Percentiles rank a stretch among this genome's conserved stretches.
Conservation (phyloP, 495 filamentous ascomycete species). For the Symbiotaphrina buchneri region DNA sequence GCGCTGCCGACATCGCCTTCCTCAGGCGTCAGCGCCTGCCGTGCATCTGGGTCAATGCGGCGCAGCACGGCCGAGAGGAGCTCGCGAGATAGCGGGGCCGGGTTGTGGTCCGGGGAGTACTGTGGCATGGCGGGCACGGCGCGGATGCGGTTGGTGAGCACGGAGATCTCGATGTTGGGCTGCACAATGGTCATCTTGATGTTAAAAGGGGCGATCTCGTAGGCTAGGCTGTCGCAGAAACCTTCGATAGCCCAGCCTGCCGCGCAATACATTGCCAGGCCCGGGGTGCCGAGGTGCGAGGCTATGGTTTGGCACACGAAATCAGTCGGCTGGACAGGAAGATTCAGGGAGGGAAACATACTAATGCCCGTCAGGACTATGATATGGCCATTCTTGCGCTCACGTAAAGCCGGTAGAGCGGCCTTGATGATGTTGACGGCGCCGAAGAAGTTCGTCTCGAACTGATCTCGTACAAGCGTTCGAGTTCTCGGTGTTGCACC, state of each 20-base stretch:
- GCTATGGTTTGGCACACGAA: constrained; percentile 14
- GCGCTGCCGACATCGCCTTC: constrained; percentile 12
- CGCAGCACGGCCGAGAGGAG: constrained; percentile 56
- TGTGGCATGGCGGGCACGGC: constrained; percentile 52
- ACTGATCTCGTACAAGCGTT: constrained; percentile 70
- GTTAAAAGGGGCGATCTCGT: constrained; percentile 94
- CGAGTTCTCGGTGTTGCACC: constrained; percentile 45
- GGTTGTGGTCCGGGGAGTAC: constrained; percentile 52
- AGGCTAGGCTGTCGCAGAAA: constrained; percentile 91
- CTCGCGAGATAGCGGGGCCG: constrained; percentile 57
- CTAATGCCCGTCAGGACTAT: constrained; percentile 75
- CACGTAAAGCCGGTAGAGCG: constrained; percentile 55
- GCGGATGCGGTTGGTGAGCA: constrained; percentile 67
- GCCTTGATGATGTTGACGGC: constrained; percentile 92
- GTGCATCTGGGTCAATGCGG: constrained; percentile 22
- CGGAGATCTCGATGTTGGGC: constrained; percentile 62
- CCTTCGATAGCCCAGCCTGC: constrained; percentile 91
- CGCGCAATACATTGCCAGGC: constrained; percentile 75
- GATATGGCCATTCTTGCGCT: constrained; percentile 65
- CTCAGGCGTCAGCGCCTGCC: not conserved
- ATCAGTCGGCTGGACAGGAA: not conserved
- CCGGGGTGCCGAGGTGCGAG: constrained; percentile 81
- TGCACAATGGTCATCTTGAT: constrained; percentile 91
- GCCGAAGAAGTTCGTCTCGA: constrained; percentile 84
- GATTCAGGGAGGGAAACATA: constrained; percentile 11